Conservation (phyloP, 352 stramenopile genomes). For the Pythium sukuiense region DNA sequence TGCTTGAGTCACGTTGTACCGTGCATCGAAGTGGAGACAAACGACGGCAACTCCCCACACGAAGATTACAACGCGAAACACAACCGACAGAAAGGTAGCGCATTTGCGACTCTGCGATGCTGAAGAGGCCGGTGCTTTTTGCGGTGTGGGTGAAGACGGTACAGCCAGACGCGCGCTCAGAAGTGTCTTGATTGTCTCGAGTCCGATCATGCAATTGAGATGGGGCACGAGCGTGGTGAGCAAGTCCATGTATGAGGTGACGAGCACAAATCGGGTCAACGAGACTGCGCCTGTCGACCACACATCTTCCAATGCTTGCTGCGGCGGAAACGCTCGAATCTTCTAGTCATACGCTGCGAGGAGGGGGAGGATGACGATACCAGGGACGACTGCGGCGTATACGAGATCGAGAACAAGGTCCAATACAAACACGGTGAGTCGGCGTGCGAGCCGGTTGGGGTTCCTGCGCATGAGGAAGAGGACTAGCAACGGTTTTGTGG, state of each 20-base stretch:
- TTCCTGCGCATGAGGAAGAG: background rate
- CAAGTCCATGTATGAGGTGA: constrained; percentile 16
- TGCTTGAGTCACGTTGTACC: background rate
- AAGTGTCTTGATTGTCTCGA: constrained; percentile 1
- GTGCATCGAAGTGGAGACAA: background rate
- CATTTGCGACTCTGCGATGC: background rate
- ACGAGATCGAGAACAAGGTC: constrained; percentile 14
- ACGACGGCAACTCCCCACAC: background rate
- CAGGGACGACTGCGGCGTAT: constrained; percentile 3
- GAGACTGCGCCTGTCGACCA: constrained; percentile 6
- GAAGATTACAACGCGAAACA: background rate
- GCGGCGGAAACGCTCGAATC: background rate
- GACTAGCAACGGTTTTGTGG: background rate
- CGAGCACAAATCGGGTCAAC: constrained; percentile 5
- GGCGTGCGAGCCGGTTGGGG: background rate
- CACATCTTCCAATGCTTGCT: background rate
- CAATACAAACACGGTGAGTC: background rate
- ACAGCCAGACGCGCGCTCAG: background rate
- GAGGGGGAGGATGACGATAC: background rate
- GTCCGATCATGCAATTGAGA: constrained; percentile 4
- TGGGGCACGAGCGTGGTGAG: constrained; percentile 11
- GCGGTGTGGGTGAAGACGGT: background rate
- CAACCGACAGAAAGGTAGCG: background rate
- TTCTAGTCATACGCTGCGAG: background rate
- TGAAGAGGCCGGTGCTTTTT: too few species aligned